Conservation (phyloP, 2,329 filamentous ascomycete genomes). For the Colletotrichum abscissum region DNA sequence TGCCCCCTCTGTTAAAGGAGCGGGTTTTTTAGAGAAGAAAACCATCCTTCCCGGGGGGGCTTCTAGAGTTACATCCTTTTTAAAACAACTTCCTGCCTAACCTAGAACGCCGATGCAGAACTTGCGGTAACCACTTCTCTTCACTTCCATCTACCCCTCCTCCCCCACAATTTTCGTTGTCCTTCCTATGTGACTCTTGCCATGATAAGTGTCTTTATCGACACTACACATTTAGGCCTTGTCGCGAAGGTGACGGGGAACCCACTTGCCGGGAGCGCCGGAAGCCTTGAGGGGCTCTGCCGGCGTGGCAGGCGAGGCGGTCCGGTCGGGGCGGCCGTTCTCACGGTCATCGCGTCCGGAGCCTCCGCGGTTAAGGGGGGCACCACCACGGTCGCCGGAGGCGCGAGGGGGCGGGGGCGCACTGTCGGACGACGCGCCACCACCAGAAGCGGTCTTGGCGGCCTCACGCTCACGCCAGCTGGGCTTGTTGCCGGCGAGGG, state of each 20-base stretch:
- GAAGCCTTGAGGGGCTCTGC: slow-evolving; percentile 63
- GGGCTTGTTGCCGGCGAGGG: slow-evolving; percentile 69
- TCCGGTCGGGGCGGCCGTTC: slow-evolving; percentile 46
- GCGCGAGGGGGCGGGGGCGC: slow-evolving; percentile 51
- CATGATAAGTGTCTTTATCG: not conserved
- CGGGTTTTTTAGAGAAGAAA: slow-evolving; percentile 20
- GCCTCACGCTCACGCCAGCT: slow-evolving; percentile 82
- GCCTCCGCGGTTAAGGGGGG: slow-evolving; percentile 55
- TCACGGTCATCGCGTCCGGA: slow-evolving; percentile 57
- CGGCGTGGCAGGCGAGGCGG: slow-evolving; percentile 53
- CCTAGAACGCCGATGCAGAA: slow-evolving; percentile 53
- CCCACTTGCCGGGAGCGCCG: slow-evolving; percentile 68
- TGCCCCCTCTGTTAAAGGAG: slow-evolving; percentile 43
- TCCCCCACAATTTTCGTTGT: slow-evolving; percentile 39
- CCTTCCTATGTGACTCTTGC: not conserved
- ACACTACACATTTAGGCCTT: slow-evolving; percentile 47
- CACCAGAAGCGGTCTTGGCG: slow-evolving; percentile 51
- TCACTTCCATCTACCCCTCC: not conserved
- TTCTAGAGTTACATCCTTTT: slow-evolving; percentile 51
- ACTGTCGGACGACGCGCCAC: slow-evolving; percentile 39
- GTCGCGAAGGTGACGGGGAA: slow-evolving; percentile 60
- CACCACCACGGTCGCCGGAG: slow-evolving; percentile 46
- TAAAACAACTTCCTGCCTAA: slow-evolving; percentile 45
- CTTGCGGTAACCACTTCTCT: slow-evolving; percentile 32
- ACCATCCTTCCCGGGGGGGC: slow-evolving; percentile 44